Evolutionary conservation across 192 early-diverging fungal species (phyloP).

Genomic region (Linnemannia hyalina): DNA sequence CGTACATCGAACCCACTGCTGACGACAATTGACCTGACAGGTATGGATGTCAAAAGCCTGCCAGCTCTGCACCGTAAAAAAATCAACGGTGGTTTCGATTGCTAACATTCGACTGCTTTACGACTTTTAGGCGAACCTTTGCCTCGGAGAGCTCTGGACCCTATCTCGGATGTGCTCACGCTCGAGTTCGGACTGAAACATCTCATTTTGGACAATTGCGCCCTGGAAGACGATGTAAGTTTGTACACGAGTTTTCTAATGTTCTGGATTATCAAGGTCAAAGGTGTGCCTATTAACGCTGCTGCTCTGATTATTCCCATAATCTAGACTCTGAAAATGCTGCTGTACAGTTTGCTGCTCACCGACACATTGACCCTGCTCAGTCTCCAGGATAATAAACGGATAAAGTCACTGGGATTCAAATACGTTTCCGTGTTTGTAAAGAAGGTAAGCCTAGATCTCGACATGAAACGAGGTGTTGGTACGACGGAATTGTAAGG

Average conservation of each 20-base stretch:
- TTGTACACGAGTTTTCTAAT: not conserved
- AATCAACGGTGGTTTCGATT: too few relatives aligned
- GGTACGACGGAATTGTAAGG: not conserved
- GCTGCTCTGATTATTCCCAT: not conserved
- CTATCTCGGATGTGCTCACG: conserved; percentile 82
- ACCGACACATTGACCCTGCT: conserved; percentile 75
- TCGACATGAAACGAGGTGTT: not conserved
- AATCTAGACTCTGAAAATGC: conserved; percentile 67
- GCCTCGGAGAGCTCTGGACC: conserved; percentile 68
- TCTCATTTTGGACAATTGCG: conserved; percentile 77
- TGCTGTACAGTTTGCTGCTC: conserved; percentile 80
- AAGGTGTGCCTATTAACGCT: conserved; percentile 2
- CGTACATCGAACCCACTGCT: conserved; percentile 39
- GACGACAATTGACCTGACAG: conserved; percentile 43
- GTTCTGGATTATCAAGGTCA: not conserved
- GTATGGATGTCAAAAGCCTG: not conserved
- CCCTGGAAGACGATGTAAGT: conserved; percentile 78
- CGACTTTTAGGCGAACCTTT: conserved; percentile 62
- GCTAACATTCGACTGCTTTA: not conserved
- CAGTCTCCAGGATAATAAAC: conserved; percentile 77
- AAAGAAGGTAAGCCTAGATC: conserved; percentile 63
- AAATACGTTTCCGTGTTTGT: conserved; percentile 81
- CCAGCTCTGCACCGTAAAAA: too few relatives aligned
- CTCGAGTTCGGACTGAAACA: conserved; percentile 80
- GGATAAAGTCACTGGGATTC: conserved; percentile 78